Base-by-base conservation (phyloP, 208 protist species). In the Trypanosoma platydactyli region DNA sequence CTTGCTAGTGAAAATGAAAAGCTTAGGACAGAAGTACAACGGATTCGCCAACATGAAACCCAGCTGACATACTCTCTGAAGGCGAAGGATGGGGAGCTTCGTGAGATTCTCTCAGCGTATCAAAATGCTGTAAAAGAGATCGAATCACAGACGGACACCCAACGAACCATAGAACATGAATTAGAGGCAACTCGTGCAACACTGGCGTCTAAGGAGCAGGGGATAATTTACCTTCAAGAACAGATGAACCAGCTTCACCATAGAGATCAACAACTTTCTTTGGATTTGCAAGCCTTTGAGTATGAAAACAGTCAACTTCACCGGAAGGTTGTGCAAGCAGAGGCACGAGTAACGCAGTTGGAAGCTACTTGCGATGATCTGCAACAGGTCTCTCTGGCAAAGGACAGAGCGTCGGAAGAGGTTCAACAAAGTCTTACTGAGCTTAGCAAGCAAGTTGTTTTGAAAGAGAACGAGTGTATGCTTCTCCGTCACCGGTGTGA, bases 231-330 rank as follows among this genome's bases (percentile, higher is more conserved):
- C 58, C 57, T 95, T 3, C 89, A 91, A 54, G 86, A 92, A 59
- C 89, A 94, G 56, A 18, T 91, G 51, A 73, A 71, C 51, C 69
- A 76, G 13, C 65, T 95, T 18, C 84, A 91, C 52, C 70, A 84
- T 48, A 78, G 79, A 22, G 89, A 95, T 64, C 86, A 95, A 53
- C 89, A 95, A 51, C 71, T 92, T 29, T 73, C 81, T 18, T 56
- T 95, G 11, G 86, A 95, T 71, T 55, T 91, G 25, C 89, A 95
- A 49, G 71, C 84, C 13, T 86, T 86, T 52, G 89, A 92, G 52
- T 91, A 91, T 54, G 84, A 92, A 55, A 92, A 91, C 50, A 74
- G 79, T 24, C 80, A 86, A 35, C 73, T 91, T 2, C 86, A 95
- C 58, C 79, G 88, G 12, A 76, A 81, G 18, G 50, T 92, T 49